Conservation (phyloP, 2,329 filamentous ascomycete genomes). For the Rhexocercosporidium sp. region DNA sequence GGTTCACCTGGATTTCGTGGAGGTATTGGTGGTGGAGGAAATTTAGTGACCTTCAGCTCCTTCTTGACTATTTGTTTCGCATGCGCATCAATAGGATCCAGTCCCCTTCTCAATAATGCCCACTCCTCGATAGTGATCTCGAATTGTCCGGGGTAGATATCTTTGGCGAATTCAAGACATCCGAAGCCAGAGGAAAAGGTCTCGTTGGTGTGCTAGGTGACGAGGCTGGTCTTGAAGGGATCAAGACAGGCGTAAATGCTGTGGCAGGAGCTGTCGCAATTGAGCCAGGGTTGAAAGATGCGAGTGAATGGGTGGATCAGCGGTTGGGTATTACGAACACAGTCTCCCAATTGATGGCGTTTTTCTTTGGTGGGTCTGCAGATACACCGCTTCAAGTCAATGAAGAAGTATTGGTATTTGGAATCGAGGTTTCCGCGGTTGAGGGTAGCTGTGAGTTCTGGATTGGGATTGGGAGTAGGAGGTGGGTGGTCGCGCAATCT, state of each 20-base stretch:
- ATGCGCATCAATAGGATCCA: background rate
- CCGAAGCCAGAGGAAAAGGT: background rate
- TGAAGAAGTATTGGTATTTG: slow-evolving; percentile 4
- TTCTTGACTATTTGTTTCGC: background rate
- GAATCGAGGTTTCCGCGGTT: background rate
- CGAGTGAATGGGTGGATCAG: background rate
- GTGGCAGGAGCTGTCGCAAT: background rate
- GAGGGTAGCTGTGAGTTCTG: background rate
- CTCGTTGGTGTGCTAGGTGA: slow-evolving; percentile 1
- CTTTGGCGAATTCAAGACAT: background rate
- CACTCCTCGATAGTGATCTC: slow-evolving; percentile 1
- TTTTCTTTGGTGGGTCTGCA: background rate
- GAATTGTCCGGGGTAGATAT: background rate
- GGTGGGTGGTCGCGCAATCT: background rate
- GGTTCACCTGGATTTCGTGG: background rate
- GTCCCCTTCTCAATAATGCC: background rate
- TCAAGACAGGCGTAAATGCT: background rate
- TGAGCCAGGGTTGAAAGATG: slow-evolving; percentile 3
- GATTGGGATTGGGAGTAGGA: background rate
- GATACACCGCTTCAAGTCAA: background rate
- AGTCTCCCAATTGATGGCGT: background rate
- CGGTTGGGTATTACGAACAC: background rate
- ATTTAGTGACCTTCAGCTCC: background rate
- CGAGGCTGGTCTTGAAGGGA: background rate
- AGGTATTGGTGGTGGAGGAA: background rate